Conservation (phyloP, 345 rosid species). For the Geranium brycei region DNA sequence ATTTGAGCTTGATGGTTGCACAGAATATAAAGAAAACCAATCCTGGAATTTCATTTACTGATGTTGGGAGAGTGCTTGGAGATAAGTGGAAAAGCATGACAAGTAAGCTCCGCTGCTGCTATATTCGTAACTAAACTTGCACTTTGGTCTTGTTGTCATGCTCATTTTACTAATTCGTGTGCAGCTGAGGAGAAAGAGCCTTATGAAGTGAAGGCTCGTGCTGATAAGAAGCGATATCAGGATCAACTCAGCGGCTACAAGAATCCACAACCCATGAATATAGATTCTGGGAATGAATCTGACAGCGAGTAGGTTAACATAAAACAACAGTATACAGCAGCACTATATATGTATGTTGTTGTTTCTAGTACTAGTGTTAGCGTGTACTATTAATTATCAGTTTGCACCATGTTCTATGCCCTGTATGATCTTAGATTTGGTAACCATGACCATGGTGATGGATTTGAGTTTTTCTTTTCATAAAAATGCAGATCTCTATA, state of each 20-base stretch:
- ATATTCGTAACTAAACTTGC: too few species aligned
- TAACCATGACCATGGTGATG: too few species aligned
- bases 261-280: slow-evolving; percentile 52
- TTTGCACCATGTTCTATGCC: too few species aligned
- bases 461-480: too few species aligned
- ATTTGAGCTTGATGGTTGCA: slow-evolving; percentile 7
- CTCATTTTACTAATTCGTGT: not conserved
- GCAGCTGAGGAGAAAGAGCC: slow-evolving; percentile 80
- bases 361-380: too few species aligned
- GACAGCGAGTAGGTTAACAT: slow-evolving; percentile 10
- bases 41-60: slow-evolving; percentile 66
- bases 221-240: slow-evolving; percentile 63
- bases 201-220: slow-evolving; percentile 56
- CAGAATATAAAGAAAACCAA: slow-evolving; percentile 65
- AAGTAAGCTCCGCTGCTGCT: slow-evolving; percentile 21
- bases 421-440: too few species aligned
- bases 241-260: slow-evolving; percentile 61
- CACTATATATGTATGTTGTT: too few species aligned
- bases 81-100: slow-evolving; percentile 77
- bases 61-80: slow-evolving; percentile 49
- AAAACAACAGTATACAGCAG: too few species aligned
- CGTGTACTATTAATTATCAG: too few species aligned
- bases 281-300: slow-evolving; percentile 46
- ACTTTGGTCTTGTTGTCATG: too few species aligned
- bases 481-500: too few species aligned